Base-by-base conservation (phyloP, 768 basidiomycete species). In the Mycena crocata region DNA sequence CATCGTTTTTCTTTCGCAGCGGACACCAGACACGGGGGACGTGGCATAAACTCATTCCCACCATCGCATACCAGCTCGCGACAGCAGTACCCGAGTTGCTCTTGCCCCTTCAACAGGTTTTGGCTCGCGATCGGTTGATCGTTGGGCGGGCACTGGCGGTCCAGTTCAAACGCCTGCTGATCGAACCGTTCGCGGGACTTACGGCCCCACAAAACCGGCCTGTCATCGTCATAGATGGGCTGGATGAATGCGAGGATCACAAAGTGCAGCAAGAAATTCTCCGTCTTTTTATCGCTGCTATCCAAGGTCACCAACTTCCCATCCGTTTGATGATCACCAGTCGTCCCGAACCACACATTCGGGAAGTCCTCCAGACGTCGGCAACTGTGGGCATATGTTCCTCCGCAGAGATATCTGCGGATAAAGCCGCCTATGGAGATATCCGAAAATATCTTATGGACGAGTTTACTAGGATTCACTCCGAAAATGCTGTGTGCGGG, bases 1-100 rank as follows among this genome's bases (percentile, higher is more conserved):
- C 74, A 0, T 73, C 75, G 48, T 80, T 80, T 69, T 80, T 80
- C 59, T 79, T 80, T 70, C 77, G 74, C 2, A 70, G 76, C 15
- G 71, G 71, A 28, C 71, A 72, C 50, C 54, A 72, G 17, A 72
- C 71, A 44, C 72, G 77, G 2, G 68, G 68, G 1, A 72, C 72
- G 12, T 72, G 68, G 19, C 64, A 60, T 17, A 66, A 66, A 23
- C 65, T 80, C 1, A 37, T 37, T 15, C 8, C 35, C 9, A 37
- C 35, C 35, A 37, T 37, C 15, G 35, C 35, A 37, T 37, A 37
- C 35, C 35, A 37, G 15, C 35, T 37, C 9, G 35, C 35, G 9
- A 37, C 8, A 37, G 8, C 35, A 8, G 15, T 37, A 37, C 35
- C 35, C 8, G 35, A 37, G 15, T 37, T 37, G 8, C 35, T 37